Percentiles rank a stretch among this genome's conserved stretches.
phyloP scores from a whole-genome alignment of 441 rosid genomes.

The Francoa sonchifolia region DNA sequence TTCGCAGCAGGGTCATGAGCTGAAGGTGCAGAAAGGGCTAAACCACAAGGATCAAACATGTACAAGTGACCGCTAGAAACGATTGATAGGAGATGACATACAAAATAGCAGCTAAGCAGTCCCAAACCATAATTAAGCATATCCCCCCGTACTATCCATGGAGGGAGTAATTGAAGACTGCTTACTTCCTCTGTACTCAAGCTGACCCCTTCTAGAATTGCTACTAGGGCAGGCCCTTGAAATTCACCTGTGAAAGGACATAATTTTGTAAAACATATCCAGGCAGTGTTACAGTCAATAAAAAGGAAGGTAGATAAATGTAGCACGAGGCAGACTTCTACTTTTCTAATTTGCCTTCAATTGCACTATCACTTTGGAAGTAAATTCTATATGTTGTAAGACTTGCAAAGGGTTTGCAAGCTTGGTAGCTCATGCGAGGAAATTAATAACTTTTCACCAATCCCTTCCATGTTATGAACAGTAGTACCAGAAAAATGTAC shows the following conservation, averaged over 20 bases:
- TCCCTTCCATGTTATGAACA: too few relatives aligned
- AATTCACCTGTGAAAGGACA: slow-evolving; percentile 56
- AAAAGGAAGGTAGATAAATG: slow-evolving; percentile 2
- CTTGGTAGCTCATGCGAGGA: too few relatives aligned
- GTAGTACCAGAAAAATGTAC: too few relatives aligned
- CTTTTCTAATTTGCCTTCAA: too few relatives aligned
- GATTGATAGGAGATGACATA: slow-evolving; percentile 77
- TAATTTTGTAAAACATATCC: slow-evolving; percentile 13
- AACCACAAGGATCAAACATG: slow-evolving; percentile 92
- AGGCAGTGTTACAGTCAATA: slow-evolving; percentile 7
- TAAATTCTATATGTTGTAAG: too few relatives aligned
- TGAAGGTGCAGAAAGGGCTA: slow-evolving; percentile 59
- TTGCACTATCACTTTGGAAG: too few relatives aligned
- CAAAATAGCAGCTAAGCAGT: slow-evolving; percentile 70
- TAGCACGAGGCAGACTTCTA: neutral
- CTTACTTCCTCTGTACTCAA: slow-evolving; percentile 86
- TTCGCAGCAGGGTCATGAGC: slow-evolving; percentile 71
- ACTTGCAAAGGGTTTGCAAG: too few relatives aligned
- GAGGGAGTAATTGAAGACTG: slow-evolving; percentile 92
- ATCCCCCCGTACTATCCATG: slow-evolving; percentile 83
- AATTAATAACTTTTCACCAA: too few relatives aligned
- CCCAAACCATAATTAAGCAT: slow-evolving; percentile 94
- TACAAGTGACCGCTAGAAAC: slow-evolving; percentile 85
- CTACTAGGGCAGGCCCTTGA: slow-evolving; percentile 95
- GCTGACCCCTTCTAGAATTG: slow-evolving; percentile 76